Conservation (phyloP, 2,329 filamentous ascomycete species). For the Biscogniauxia mediterranea region DNA sequence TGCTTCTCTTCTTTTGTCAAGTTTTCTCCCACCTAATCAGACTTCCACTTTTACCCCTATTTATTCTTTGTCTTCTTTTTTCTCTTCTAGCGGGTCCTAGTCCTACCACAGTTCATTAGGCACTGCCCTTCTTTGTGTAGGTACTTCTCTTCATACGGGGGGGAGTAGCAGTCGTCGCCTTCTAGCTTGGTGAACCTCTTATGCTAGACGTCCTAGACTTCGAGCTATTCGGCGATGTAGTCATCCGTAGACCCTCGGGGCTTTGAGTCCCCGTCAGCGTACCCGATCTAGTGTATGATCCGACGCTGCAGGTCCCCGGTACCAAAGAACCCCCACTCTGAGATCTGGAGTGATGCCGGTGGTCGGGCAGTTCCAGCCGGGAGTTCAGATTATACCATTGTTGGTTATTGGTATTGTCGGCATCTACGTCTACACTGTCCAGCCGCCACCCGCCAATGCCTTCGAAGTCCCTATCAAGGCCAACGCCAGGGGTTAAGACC, state of each 20-base stretch:
- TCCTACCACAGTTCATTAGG: slow-evolving; percentile 1
- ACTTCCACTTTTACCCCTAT: neutral
- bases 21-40: neutral
- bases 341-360: slow-evolving; percentile 30
- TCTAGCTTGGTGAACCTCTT: slow-evolving; percentile 32
- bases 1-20: slow-evolving; percentile 6
- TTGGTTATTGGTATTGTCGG: slow-evolving; percentile 38
- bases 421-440: slow-evolving; percentile 20
- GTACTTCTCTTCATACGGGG: slow-evolving; percentile 26
- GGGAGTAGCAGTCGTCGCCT: slow-evolving; percentile 42
- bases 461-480: slow-evolving; percentile 56
- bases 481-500: slow-evolving; percentile 46
- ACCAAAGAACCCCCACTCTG: slow-evolving; percentile 29
- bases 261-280: slow-evolving; percentile 26
- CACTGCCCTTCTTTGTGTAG: slow-evolving; percentile 12
- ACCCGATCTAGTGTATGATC: slow-evolving; percentile 19
- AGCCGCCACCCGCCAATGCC: slow-evolving; percentile 59
- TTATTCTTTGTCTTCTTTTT: neutral
- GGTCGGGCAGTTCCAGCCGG: slow-evolving; percentile 29
- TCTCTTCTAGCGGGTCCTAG: neutral
- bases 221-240: slow-evolving; percentile 45
- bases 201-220: slow-evolving; percentile 42
- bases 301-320: slow-evolving; percentile 15
- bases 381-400: slow-evolving; percentile 35
- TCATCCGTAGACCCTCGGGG: slow-evolving; percentile 29